phyloP scores from a whole-genome alignment of 2,329 filamentous ascomycete genomes.

The Didymella lethalis region DNA sequence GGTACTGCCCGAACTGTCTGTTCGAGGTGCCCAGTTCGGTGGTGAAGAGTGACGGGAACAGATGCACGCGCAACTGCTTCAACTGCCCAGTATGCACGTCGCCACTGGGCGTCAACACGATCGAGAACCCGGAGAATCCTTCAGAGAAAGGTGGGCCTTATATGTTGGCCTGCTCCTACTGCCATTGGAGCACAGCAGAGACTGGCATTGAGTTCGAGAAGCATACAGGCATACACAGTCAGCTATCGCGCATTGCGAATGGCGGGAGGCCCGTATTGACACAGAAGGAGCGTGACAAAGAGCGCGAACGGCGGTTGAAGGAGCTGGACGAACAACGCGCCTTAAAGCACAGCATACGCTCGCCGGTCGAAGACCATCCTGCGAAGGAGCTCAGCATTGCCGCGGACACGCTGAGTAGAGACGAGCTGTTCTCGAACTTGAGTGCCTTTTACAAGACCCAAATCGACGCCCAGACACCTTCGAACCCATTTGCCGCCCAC shows the following conservation, averaged over 20 bases:
- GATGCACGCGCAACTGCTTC: slow-evolving; percentile 93
- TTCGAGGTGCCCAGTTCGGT: slow-evolving; percentile 96
- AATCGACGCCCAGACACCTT: slow-evolving; percentile 65
- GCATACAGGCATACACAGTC: slow-evolving; percentile 82
- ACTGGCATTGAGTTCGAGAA: slow-evolving; percentile 91
- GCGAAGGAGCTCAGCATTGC: slow-evolving; percentile 28
- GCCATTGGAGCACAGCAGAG: slow-evolving; percentile 90
- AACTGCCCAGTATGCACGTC: slow-evolving; percentile 90
- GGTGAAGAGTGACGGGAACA: slow-evolving; percentile 91
- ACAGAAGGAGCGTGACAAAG: slow-evolving; percentile 52
- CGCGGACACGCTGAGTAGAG: slow-evolving; percentile 57
- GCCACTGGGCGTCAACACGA: slow-evolving; percentile 75
- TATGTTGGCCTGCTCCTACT: slow-evolving; percentile 86
- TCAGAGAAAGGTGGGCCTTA: slow-evolving; percentile 65
- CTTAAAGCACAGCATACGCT: slow-evolving; percentile 18
- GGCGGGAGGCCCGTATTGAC: slow-evolving; percentile 52
- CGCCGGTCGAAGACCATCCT: slow-evolving; percentile 20
- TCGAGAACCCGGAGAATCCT: slow-evolving; percentile 61
- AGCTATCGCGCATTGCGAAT: slow-evolving; percentile 74
- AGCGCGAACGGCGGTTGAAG: slow-evolving; percentile 46
- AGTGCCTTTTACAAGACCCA: slow-evolving; percentile 84
- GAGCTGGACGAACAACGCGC: slow-evolving; percentile 38
- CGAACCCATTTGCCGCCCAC: slow-evolving; percentile 51
- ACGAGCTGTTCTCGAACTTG: slow-evolving; percentile 77
- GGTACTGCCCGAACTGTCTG: slow-evolving; percentile 93